These are phyloP conservation scores for Yamadazyma paraphyllophila DNA, from an alignment of 805 yeast species.

Conservation along the genomic window DNA sequence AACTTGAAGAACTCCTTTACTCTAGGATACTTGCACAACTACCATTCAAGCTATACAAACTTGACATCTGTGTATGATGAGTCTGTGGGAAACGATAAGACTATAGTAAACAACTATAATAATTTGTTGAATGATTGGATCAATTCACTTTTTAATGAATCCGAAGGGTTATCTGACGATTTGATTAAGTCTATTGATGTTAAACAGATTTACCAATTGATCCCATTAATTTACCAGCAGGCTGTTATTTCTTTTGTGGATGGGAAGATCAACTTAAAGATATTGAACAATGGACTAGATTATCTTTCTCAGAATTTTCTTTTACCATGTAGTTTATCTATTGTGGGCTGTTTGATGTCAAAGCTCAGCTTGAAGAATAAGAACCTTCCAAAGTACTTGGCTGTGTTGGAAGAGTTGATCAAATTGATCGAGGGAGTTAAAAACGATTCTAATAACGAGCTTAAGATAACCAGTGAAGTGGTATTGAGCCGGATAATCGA, in stretches of 20 bases:
- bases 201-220: slow-evolving; percentile 62
- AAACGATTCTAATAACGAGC: slow-evolving; percentile 17
- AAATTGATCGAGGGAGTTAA: slow-evolving; percentile 19
- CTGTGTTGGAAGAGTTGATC: slow-evolving; percentile 25
- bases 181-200: slow-evolving; percentile 64
- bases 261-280: slow-evolving; percentile 55
- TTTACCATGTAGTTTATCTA: slow-evolving; percentile 47
- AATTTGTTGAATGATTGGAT: slow-evolving; percentile 63
- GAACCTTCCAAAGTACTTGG: slow-evolving; percentile 16
- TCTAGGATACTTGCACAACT: slow-evolving; percentile 33
- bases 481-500: slow-evolving; percentile 24
- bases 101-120: slow-evolving; percentile 31
- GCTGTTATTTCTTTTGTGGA: slow-evolving; percentile 59
- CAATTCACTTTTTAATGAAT: slow-evolving; percentile 68
- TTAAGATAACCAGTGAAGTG: slow-evolving; percentile 20
- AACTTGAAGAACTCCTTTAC: slow-evolving; percentile 29
- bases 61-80: slow-evolving; percentile 22
- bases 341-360: slow-evolving; percentile 31
- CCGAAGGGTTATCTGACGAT: slow-evolving; percentile 81
- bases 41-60: slow-evolving; percentile 28
- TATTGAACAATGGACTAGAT: slow-evolving; percentile 76
- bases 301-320: slow-evolving; percentile 82
- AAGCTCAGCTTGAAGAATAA: slow-evolving; percentile 15
- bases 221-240: slow-evolving; percentile 75
- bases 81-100: slow-evolving; percentile 24